phyloP scores from a whole-genome alignment of 768 basidiomycete genomes.

The Naganishia antarctica region DNA sequence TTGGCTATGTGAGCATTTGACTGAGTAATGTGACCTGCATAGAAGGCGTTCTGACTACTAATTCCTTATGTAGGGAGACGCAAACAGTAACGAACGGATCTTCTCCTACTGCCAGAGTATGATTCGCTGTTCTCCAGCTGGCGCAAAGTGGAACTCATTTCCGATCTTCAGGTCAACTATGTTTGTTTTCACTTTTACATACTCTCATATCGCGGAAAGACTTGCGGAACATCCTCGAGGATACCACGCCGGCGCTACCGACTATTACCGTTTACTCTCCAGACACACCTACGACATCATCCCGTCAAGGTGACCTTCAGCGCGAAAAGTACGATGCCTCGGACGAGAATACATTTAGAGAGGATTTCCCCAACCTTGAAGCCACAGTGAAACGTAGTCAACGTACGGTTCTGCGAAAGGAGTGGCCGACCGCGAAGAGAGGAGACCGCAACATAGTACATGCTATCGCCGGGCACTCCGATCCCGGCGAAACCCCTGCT shows the following conservation, averaged over 20 bases:
- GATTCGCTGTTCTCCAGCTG: background rate
- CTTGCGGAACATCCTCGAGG: conserved; percentile 1
- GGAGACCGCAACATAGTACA: too few relatives aligned
- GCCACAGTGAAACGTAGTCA: too few relatives aligned
- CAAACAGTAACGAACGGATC: conserved; percentile 16
- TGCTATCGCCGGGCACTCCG: too few relatives aligned
- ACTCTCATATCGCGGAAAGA: conserved; percentile 17
- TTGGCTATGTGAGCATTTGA: conserved; percentile 10
- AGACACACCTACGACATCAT: background rate
- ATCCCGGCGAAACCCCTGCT: too few relatives aligned
- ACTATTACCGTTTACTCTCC: background rate
- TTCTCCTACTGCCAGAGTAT: conserved; percentile 20
- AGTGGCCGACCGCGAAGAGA: too few relatives aligned
- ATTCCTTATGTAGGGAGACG: conserved; percentile 4
- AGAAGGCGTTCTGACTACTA: background rate
- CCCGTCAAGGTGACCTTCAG: background rate
- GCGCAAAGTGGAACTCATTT: background rate
- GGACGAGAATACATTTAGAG: too few relatives aligned
- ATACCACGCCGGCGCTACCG: background rate
- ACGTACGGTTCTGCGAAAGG: too few relatives aligned
- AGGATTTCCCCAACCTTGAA: too few relatives aligned
- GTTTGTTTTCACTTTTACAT: conserved; percentile 20
- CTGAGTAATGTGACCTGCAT: background rate
- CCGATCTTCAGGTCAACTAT: background rate
- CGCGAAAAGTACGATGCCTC: background rate